A percentile compares a stretch with the other conserved stretches of the same genome.
Conservation (phyloP, 805 yeast genomes). For the Candida ipomoeae region DNA sequence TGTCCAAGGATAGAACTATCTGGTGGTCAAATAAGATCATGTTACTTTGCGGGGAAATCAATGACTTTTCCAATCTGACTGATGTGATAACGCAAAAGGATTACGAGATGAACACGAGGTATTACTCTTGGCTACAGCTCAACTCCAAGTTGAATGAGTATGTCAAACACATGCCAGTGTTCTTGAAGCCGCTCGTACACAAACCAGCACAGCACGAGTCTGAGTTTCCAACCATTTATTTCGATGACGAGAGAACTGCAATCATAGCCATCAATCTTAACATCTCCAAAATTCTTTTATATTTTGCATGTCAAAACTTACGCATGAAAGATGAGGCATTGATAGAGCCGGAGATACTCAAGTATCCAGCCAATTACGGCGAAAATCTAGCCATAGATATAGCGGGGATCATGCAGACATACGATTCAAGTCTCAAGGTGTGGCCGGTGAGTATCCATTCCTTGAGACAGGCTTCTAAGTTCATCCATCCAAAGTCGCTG, state of each 20-base stretch:
- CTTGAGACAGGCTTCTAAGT: constrained; percentile 22
- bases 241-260: constrained; percentile 34
- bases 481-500: constrained; percentile 6
- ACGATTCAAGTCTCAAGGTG: constrained; percentile 28
- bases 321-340: constrained; percentile 12
- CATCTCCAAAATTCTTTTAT: constrained; percentile 28
- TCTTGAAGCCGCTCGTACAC: constrained; percentile 31
- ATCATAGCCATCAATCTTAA: constrained; percentile 28
- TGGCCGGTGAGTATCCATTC: constrained; percentile 37
- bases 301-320: constrained; percentile 19
- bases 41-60: constrained; percentile 24
- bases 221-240: constrained; percentile 31
- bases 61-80: constrained; percentile 26
- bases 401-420: constrained; percentile 36
- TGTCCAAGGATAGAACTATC: constrained; percentile 17
- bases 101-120: constrained; percentile 20
- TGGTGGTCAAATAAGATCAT: constrained; percentile 37
- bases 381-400: constrained; percentile 31
- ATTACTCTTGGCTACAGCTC: constrained; percentile 26
- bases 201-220: constrained; percentile 21
- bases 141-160: constrained; percentile 25
- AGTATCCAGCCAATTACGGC: constrained; percentile 24
- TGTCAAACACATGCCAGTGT: constrained; percentile 26
- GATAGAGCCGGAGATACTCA: constrained; percentile 20
- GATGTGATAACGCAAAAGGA: constrained; percentile 27